Conservation (phyloP, 176 grass and related monocot genomes). For the Stipa capillata region DNA sequence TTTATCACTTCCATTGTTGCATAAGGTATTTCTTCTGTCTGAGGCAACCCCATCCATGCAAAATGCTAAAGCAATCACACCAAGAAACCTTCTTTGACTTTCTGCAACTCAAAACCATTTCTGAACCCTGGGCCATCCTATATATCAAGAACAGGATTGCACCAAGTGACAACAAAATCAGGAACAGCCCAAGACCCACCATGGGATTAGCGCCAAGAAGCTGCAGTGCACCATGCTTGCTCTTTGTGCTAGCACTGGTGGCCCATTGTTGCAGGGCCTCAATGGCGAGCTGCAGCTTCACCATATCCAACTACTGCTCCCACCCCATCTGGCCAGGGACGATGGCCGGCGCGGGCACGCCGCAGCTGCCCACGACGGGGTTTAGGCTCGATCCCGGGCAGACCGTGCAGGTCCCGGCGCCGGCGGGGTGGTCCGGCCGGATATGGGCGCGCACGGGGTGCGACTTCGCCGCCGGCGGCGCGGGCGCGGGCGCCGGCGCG, state of each 20-base stretch:
- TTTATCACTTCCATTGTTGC: constrained; percentile 44
- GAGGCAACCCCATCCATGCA: constrained; percentile 47
- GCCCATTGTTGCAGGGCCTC: constrained; percentile 28
- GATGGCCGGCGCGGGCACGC: constrained; percentile 68
- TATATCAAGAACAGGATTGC: not conserved
- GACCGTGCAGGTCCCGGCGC: constrained; percentile 42
- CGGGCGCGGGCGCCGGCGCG: constrained; percentile 12
- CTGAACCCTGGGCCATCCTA: constrained; percentile 21
- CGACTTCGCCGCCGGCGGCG: constrained; percentile 39
- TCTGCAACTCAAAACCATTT: constrained; percentile 30
- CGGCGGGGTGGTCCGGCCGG: constrained; percentile 72
- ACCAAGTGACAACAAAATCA: no score
- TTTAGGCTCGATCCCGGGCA: constrained; percentile 64
- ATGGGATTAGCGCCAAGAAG: constrained; percentile 31
- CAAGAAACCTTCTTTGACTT: no score
- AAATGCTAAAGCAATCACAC: constrained; percentile 54
- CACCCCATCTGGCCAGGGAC: constrained; percentile 81
- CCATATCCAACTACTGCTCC: constrained; percentile 68
- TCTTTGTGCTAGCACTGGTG: constrained; percentile 12
- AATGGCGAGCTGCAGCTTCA: constrained; percentile 44
- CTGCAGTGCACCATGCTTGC: not conserved
- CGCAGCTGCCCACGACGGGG: constrained; percentile 62
- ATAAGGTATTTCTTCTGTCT: constrained; percentile 70
- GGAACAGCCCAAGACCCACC: not conserved
- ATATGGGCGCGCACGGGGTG: constrained; percentile 82